Evolutionary conservation across 768 basidiomycete species (phyloP).

Genomic region (Solioccasus polychromus): DNA sequence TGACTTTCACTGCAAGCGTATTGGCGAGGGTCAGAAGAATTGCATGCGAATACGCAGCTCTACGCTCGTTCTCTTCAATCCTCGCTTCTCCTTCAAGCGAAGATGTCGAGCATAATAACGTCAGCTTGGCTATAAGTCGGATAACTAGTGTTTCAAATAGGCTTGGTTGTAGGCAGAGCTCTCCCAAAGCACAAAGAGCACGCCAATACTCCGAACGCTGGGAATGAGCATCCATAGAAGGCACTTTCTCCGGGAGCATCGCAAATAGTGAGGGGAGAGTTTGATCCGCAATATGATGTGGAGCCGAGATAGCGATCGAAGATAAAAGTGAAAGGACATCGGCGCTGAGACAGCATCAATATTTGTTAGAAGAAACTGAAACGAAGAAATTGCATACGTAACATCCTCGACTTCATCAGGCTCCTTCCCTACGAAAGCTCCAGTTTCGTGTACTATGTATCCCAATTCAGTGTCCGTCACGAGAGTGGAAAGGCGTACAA

Average conservation of each 20-base stretch:
- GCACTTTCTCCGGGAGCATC: constrained; percentile 66
- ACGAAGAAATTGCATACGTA: constrained; percentile 33
- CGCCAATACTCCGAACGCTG: constrained; percentile 68
- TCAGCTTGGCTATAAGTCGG: constrained; percentile 73
- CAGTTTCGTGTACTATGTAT: constrained; percentile 73
- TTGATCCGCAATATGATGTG: constrained; percentile 64
- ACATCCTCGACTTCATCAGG: constrained; percentile 53
- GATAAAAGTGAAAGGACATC: constrained; percentile 61
- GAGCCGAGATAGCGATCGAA: constrained; percentile 53
- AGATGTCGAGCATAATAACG: constrained; percentile 52
- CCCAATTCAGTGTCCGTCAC: constrained; percentile 72
- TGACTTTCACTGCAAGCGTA: constrained; percentile 53
- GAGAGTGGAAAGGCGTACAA: constrained; percentile 63
- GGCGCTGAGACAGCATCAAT: constrained; percentile 39
- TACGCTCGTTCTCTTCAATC: constrained; percentile 49
- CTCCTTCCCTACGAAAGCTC: constrained; percentile 56
- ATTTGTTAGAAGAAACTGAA: neutral
- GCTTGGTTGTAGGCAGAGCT: constrained; percentile 66
- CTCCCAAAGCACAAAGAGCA: constrained; percentile 63
- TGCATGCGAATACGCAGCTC: constrained; percentile 83
- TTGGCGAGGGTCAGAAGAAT: constrained; percentile 68
- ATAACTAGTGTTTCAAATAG: constrained; percentile 86
- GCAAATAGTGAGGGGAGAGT: constrained; percentile 81
- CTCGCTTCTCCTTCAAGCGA: neutral
- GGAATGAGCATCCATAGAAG: constrained; percentile 46